These are phyloP conservation scores for Podospora pseudocomata DNA, from an alignment of 495 filamentous ascomycete species.

Conservation along the genomic window DNA sequence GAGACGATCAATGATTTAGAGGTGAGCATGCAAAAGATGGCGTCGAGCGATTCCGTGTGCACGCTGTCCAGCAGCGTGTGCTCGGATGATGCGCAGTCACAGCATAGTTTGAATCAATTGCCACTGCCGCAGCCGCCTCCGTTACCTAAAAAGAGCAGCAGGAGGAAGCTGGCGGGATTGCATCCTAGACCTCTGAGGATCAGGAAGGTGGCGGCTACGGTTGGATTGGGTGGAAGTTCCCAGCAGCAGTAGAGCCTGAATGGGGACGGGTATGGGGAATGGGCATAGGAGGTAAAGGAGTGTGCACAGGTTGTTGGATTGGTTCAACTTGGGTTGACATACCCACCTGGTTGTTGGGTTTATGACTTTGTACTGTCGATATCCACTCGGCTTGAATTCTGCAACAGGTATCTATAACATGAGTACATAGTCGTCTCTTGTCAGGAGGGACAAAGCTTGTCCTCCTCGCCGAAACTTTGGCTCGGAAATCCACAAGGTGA, in stretches of 20 bases:
- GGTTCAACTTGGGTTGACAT: neutral
- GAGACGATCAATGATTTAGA: neutral
- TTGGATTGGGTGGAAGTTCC: too few species aligned
- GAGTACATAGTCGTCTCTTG: too few species aligned
- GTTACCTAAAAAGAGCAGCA: constrained; percentile 11
- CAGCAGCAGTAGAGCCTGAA: neutral
- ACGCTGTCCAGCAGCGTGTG: constrained; percentile 2
- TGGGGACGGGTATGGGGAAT: neutral
- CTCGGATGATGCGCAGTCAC: neutral
- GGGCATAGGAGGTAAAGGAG: neutral
- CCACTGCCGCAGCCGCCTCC: neutral
- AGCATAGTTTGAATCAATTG: neutral
- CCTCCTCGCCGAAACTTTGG: neutral
- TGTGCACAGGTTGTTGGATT: neutral
- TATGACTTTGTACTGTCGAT: neutral
- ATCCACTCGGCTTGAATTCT: too few species aligned
- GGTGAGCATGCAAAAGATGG: neutral
- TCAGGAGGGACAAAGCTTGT: too few species aligned
- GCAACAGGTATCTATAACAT: too few species aligned
- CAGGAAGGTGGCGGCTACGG: neutral
- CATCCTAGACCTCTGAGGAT: constrained; percentile 9
- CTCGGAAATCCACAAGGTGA: neutral
- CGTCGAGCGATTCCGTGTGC: neutral
- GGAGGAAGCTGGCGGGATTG: constrained; percentile 4
- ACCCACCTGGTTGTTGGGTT: neutral